Evolutionary conservation across 352 stramenopile species (phyloP), one percentile per base, ranked within the genome.

Genomic region (Aphanomyces astaci): DNA sequence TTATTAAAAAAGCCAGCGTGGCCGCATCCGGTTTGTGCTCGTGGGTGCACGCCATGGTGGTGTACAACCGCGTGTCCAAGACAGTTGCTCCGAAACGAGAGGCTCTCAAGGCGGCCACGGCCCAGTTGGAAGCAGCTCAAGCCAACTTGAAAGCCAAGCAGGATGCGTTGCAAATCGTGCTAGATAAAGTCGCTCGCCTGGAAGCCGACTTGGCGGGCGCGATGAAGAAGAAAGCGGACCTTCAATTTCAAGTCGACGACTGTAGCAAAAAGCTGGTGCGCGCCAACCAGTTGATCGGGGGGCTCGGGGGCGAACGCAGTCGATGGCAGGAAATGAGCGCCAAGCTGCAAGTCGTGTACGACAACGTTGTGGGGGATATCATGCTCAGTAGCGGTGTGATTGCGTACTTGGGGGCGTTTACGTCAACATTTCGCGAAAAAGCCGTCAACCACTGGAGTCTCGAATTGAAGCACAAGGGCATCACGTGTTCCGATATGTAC

Each of bases 31-130:
- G 94, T 7, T 71, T 98, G 3, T 98, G 93, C 64, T 94, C 79
- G 65, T 98, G 95, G 95, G 94, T 98, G 4, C 93, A 97, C 63
- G 95, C 95, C 3, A 98, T 98, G 92, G 92, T 98, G 1, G 89
- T 97, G 22, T 98, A 98, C 77, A 91, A 98, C 57, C 78, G 82
- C 2, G 93, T 98, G 11, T 88, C 89, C 0, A 96, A 96, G 49
- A 82, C 96, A 2, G 95, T 98, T 0, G 95, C 81, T 0, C 95
- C 95, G 0, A 98, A 98, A 76, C 81, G 90, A 25, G 88, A 94
- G 65, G 92, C 92, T 1, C 74, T 98, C 2, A 95, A 96, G 63
- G 80, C 89, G 2, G 95, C 95, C 24, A 96, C 93, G 15, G 60
- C 79, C 4, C 86, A 87, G 25, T 77, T 98, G 4, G 87, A 91